Base-by-base conservation (phyloP, 2,329 filamentous ascomycete genomes). In the Dactylellina haptotyla region DNA sequence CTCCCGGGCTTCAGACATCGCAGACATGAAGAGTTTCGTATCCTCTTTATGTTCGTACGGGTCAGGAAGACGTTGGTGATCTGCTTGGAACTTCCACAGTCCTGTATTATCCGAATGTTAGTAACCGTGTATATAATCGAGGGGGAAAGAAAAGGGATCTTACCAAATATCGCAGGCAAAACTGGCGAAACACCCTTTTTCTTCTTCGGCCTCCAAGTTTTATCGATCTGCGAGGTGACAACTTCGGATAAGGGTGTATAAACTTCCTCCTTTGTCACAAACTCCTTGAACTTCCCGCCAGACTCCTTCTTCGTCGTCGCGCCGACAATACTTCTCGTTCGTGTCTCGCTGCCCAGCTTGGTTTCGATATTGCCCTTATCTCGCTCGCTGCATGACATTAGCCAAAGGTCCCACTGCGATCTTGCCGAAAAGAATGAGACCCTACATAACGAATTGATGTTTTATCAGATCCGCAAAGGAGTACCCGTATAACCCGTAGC, bases 391-490 rank as follows among this genome's bases (percentile, higher is more conserved):
- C 30, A 46, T 12, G 4, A 39, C 26, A 25, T 46, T 26, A 57
- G 8, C 23, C 4, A 45, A 25, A 23, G 53, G 18, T 10, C 9
- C 37, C 48, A 53, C 9, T 20, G 10, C 30, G 32, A 46, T n/a
- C 14, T 51, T 12, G 6, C 9, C 14, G 25, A 18, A 23, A 28
- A 14, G 20, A 12, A 41, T 4, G 25, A 26, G 39, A 28, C 56
- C 56, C 48, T 66, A 77, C 76, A 99, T 89, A 72, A 95, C 88
- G 79, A 92, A 99, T 78, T 93, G 89, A 80, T 99, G 95, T 78
- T 89, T 86, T 77, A 97, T 92, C 20, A 99, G 85, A 80, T 99
- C 95, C 67, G 91, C 90, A 80, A 99, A 99, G 76, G 97, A 90
- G 83, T 92, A 99, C 64, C 95, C 95, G 80, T 96, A 98, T 80